Conservation (phyloP, 345 rosid genomes). For the Citrus mangshanensis region DNA sequence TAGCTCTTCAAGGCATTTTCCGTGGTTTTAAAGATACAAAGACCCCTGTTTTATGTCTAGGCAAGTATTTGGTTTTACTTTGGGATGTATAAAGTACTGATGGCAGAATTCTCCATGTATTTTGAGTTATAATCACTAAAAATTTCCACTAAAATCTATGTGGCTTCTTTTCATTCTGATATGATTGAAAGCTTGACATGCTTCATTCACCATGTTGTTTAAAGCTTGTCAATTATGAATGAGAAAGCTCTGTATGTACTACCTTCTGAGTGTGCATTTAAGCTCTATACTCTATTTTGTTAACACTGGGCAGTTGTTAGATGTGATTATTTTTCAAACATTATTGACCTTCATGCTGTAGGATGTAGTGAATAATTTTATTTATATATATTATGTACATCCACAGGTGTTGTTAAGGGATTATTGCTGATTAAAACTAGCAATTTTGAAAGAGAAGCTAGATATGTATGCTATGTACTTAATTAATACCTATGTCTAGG, state of each 20-base stretch:
- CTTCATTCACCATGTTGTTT: not conserved
- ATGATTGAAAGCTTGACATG: not conserved
- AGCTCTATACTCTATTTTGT: not conserved
- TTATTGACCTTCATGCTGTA: not conserved
- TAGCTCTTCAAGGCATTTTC: slow-evolving; percentile 96
- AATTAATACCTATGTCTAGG: not conserved
- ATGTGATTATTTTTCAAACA: not conserved
- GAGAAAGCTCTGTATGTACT: not conserved
- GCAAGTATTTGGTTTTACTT: slow-evolving; percentile 41
- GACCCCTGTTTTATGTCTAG: slow-evolving; percentile 87
- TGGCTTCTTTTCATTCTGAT: not conserved
- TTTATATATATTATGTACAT: not conserved
- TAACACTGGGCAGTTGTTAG: not conserved
- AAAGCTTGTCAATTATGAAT: not conserved
- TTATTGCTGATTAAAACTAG: not conserved
- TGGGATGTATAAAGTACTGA: slow-evolving; percentile 2
- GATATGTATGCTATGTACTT: not conserved
- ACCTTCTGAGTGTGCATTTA: not conserved
- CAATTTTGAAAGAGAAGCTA: not conserved
- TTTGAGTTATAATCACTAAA: not conserved
- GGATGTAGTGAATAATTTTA: not conserved
- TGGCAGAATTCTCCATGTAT: not conserved
- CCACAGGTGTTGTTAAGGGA: not conserved
- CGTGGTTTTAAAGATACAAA: slow-evolving; percentile 92
- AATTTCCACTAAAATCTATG: not conserved